Conservation (phyloP, 768 basidiomycete genomes). For the Leccinum subgranulosum region DNA sequence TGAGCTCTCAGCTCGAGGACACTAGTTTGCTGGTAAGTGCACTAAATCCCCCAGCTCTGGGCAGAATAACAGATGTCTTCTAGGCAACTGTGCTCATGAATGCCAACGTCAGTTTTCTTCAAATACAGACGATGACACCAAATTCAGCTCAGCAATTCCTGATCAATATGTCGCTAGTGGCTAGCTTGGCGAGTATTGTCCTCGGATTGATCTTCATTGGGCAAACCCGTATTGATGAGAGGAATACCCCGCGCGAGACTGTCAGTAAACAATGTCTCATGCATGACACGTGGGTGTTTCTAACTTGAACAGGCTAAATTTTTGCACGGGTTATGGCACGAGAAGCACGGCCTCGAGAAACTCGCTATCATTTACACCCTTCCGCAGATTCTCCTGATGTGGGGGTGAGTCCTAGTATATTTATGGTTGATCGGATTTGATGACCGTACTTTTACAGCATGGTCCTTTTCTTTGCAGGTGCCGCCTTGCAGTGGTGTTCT, state of each 20-base stretch:
- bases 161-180: conserved; percentile 42
- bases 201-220: conserved; percentile 42
- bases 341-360: conserved; percentile 42
- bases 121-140: conserved; percentile 38
- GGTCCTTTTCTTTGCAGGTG: conserved; percentile 26
- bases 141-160: conserved; percentile 34
- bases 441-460: conserved; percentile 17
- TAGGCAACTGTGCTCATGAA: conserved; percentile 57
- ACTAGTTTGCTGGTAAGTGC: conserved; percentile 49
- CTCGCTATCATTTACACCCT: conserved; percentile 53
- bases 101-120: conserved; percentile 57
- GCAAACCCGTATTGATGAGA: conserved; percentile 35
- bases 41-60: neutral
- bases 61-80: neutral
- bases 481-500: conserved; percentile 24
- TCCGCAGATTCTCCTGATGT: conserved; percentile 55
- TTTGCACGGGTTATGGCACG: conserved; percentile 19
- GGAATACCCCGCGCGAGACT: conserved; percentile 17
- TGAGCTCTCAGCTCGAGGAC: conserved; percentile 49
- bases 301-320: conserved; percentile 11
- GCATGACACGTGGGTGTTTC: conserved; percentile 1
- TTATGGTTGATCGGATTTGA: neutral
- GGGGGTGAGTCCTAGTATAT: conserved; percentile 43
- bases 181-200: conserved; percentile 41
- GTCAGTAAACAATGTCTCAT: conserved; percentile 30